Evolutionary conservation across 768 basidiomycete species (phyloP), one percentile per base, ranked within the genome.

Genomic region (Rhodotorula paludigena): DNA sequence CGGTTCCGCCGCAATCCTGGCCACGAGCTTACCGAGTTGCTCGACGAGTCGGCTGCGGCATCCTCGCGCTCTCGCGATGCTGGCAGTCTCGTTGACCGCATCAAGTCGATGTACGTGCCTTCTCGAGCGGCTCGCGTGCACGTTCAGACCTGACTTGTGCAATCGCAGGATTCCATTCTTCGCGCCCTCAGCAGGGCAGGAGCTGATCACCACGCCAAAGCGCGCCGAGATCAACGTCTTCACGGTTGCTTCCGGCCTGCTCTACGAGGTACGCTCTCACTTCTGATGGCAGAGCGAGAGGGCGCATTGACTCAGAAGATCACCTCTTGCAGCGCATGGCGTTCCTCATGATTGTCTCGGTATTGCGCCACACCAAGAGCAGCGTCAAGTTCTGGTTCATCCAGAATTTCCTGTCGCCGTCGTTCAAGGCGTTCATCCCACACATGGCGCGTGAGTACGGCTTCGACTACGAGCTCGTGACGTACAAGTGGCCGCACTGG

Each of bases 381-480:
- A 88, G 86, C 35, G 93, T 99, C 78, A 99, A 99, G 78, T 99
- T 98, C 80, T 98, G 96, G 96, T 98, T 98, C 80, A 98, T 99
- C 71, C 90, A 96, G 77, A 98, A 99, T 80, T 99, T 99, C 84
- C 83, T 98, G 21, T 98, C 94, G 0, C 96, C 94, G 1, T 89
- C 92, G 0, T 99, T 99, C 84, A 73, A 74, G 85, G 81, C 14
- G 7, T 54, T 41, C 65, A 63, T 73, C 21, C 72, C 72, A 20
- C 64, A 73, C 32, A 60, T 73, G 54, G 72, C 72, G 25, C 38
- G 25, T 39, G 89, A 88, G 70, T 98, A 98, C 75, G 85, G 85
- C 47, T 99, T 98, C 83, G 85, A 93, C 77, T 99, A 96, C 76
- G 94, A 98, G 76, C 83, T 99, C 21, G 89, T 99, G 62, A 99